Evolutionary conservation across 306 rosid species (phyloP).

Genomic region (Psophocarpus tetragonolobus): DNA sequence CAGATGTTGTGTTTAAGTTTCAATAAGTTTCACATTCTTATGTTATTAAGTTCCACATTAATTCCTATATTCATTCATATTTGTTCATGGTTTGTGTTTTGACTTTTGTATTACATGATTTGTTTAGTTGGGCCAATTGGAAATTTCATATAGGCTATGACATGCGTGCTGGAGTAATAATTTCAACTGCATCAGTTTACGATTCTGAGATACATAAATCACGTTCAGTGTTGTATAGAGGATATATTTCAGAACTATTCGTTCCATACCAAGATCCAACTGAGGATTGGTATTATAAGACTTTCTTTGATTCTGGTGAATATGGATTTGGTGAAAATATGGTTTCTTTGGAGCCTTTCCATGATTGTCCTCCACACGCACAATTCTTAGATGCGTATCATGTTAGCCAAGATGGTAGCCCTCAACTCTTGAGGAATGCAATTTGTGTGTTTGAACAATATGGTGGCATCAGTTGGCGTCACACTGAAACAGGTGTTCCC

Average conservation of each 20-base stretch:
- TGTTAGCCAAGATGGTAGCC: conserved; percentile 24
- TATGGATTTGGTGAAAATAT: conserved; percentile 41
- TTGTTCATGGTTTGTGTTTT: background rate
- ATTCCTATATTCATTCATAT: background rate
- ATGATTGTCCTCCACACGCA: conserved; percentile 43
- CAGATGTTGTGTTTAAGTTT: too few relatives aligned
- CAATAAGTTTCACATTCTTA: background rate
- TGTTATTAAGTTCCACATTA: too few relatives aligned
- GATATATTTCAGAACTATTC: conserved; percentile 37
- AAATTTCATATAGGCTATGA: conserved; percentile 41
- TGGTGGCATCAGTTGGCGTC: conserved; percentile 42
- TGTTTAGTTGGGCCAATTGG: conserved; percentile 48
- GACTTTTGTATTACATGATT: background rate
- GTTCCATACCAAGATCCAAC: conserved; percentile 49
- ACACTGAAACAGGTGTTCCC: conserved; percentile 41
- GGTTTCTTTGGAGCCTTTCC: conserved; percentile 37
- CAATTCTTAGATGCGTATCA: conserved; percentile 24
- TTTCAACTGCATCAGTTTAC: conserved; percentile 41
- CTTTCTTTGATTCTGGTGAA: conserved; percentile 43
- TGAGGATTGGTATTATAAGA: conserved; percentile 49
- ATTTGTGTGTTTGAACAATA: conserved; percentile 45
- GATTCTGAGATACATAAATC: conserved; percentile 33
- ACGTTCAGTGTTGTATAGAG: conserved; percentile 42
- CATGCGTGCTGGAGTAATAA: conserved; percentile 27
- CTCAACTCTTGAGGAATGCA: conserved; percentile 34